Base-by-base conservation (phyloP, 148 eudicot species). In the Spergularia marina region DNA sequence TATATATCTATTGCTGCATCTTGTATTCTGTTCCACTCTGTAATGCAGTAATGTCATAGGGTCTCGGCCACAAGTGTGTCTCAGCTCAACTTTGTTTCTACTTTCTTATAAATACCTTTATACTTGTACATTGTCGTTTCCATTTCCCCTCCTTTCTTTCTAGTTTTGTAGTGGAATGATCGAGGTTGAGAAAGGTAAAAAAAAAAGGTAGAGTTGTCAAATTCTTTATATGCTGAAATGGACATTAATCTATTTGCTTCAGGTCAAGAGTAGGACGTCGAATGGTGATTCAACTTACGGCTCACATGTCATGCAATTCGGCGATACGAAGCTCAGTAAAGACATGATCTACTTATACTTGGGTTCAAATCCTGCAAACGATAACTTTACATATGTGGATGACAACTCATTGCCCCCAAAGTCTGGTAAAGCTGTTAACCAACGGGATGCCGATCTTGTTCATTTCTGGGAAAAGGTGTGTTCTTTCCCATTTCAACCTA, bases 401-500 rank as follows among this genome's bases (percentile, higher is more conserved):
- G 82, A 80, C 14, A 94, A 94, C 84, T 75, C 89, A 64, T 74
- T 89, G 75, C 71, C 54, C 21, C 87, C 84, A 65, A 16, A 18
- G 18, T 65, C 90, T 65, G 84, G 89, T 55, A 88, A 79, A 77
- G 88, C 97, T 77, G 89, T 89, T 68, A 95, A 95, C 83, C 98
- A 95, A 84, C 96, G 97, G 47, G 98, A 95, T 88, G 98, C 98
- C 47, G 98, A 95, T 86, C 92, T 95, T 71, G 60, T 95, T 63
- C 97, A 95, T 83, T 95, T 95, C 77, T 95, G 98, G 98, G 83
- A 89, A 71, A 95, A 95, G 98, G 98, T 95, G 62, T 74, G 17
- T 52, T 23, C 60, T 68, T 54, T 52, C 15, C 23, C 58, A 16
- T 65, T 47, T 56, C 51, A 66, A 9, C 34, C 20, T 17, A 13